These are phyloP conservation scores for Mortierella sp. DNA, from an alignment of 371 early-diverging fungal genomes.

Conservation along the genomic window DNA sequence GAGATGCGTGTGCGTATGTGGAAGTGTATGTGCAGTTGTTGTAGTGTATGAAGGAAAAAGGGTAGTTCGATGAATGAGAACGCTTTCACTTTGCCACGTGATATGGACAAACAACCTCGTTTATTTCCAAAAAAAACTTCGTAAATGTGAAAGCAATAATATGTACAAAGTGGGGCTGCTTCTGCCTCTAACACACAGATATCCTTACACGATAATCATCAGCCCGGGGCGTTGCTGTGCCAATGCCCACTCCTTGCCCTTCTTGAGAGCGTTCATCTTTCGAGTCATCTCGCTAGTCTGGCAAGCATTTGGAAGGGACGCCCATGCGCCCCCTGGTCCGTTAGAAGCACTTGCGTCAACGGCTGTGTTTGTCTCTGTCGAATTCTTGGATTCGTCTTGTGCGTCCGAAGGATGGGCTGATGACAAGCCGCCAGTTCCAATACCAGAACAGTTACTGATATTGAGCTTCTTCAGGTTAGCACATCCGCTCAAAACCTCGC, in stretches of 20 bases:
- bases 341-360: not conserved
- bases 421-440: slow-evolving; percentile 27
- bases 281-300: slow-evolving; percentile 22
- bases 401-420: not conserved
- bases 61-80: too few relatives aligned
- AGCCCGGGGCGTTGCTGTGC: slow-evolving; percentile 55
- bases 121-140: not conserved
- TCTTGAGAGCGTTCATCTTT: slow-evolving; percentile 43
- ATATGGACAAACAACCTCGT: not conserved
- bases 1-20: too few relatives aligned
- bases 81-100: not conserved
- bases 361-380: not conserved
- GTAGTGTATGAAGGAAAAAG: too few relatives aligned
- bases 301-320: slow-evolving; percentile 3
- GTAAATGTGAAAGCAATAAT: not conserved
- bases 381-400: not conserved
- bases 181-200: not conserved
- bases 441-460: slow-evolving; percentile 42
- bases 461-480: slow-evolving; percentile 32
- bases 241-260: slow-evolving; percentile 52
- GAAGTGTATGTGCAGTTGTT: too few relatives aligned
- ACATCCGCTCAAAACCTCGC: slow-evolving; percentile 54
- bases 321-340: slow-evolving; percentile 21
- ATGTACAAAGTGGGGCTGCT: not conserved
- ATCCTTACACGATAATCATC: slow-evolving; percentile 35